Percentiles rank a stretch among this genome's conserved stretches.
Evolutionary conservation across 495 filamentous ascomycete genomes (phyloP).

Genomic region (Neurospora tetraspora): DNA sequence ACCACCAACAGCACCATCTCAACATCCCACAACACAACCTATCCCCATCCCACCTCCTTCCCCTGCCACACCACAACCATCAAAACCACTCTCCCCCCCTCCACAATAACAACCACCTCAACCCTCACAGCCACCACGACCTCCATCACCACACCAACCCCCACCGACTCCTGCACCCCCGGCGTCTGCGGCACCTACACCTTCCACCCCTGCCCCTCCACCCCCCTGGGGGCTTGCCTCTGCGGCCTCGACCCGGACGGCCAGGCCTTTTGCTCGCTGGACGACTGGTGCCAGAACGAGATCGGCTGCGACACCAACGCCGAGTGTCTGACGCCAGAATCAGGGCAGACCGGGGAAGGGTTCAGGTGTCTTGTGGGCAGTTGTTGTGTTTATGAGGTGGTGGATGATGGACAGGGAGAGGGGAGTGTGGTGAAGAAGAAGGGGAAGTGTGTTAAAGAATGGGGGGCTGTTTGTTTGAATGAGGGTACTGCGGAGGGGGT

Average conservation of each 20-base stretch:
- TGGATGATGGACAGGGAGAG: neutral
- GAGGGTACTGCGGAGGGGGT: no score
- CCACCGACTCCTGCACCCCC: neutral
- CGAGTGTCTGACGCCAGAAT: neutral
- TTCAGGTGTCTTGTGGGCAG: slow-evolving; percentile 5
- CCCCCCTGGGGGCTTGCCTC: neutral
- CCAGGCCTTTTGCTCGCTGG: neutral
- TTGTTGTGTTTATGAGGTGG: slow-evolving; percentile 1
- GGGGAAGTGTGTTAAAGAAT: slow-evolving; percentile 1
- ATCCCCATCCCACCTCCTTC: neutral
- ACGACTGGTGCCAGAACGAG: neutral
- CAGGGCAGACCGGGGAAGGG: neutral
- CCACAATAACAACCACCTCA: neutral
- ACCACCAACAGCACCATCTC: neutral
- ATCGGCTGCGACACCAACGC: neutral
- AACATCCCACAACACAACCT: neutral
- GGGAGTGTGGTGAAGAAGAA: neutral
- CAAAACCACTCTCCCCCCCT: neutral
- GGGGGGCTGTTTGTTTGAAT: neutral
- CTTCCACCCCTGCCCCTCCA: neutral
- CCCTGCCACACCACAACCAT: neutral
- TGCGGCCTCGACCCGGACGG: neutral
- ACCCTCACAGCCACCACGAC: neutral
- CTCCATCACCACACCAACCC: neutral
- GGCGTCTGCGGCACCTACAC: slow-evolving; percentile 1